These are phyloP conservation scores for Priceomyces medius DNA, from an alignment of 805 yeast species.

Conservation along the genomic window DNA sequence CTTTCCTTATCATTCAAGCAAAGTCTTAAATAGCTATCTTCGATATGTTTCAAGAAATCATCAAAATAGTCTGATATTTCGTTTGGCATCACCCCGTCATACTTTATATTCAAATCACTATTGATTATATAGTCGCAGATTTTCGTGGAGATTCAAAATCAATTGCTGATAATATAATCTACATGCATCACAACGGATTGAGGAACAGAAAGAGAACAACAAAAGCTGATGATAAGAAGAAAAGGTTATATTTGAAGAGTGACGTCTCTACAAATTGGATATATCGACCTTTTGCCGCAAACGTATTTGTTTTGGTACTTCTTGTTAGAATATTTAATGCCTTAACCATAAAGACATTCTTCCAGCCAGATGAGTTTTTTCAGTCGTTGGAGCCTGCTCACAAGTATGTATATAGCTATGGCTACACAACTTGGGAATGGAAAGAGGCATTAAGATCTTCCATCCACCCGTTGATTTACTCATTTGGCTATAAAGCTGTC, in stretches of 20 bases:
- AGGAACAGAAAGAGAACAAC: not conserved
- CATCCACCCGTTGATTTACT: slow-evolving; percentile 74
- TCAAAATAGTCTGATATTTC: not conserved
- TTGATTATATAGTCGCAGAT: not conserved
- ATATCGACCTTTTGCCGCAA: slow-evolving; percentile 5
- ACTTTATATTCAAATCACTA: not conserved
- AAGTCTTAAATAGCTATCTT: slow-evolving; percentile 13
- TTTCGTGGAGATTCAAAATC: not conserved
- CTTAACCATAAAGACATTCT: slow-evolving; percentile 64
- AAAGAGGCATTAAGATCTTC: slow-evolving; percentile 67
- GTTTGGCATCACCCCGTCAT: not conserved
- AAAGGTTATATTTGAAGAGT: not conserved
- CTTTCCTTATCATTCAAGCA: slow-evolving; percentile 14
- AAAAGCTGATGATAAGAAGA: not conserved
- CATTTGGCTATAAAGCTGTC: slow-evolving; percentile 37
- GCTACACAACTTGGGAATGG: slow-evolving; percentile 97
- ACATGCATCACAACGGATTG: slow-evolving; percentile 1
- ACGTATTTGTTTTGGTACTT: slow-evolving; percentile 17
- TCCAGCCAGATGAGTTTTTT: slow-evolving; percentile 96
- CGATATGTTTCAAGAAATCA: slow-evolving; percentile 11
- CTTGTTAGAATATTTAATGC: slow-evolving; percentile 61
- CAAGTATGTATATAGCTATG: slow-evolving; percentile 67
- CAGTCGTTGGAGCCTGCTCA: slow-evolving; percentile 95
- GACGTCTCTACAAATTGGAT: not conserved
- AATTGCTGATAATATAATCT: not conserved